These are phyloP conservation scores for Eremomyces bilateralis DNA, from an alignment of 495 filamentous ascomycete species.

Conservation along the genomic window DNA sequence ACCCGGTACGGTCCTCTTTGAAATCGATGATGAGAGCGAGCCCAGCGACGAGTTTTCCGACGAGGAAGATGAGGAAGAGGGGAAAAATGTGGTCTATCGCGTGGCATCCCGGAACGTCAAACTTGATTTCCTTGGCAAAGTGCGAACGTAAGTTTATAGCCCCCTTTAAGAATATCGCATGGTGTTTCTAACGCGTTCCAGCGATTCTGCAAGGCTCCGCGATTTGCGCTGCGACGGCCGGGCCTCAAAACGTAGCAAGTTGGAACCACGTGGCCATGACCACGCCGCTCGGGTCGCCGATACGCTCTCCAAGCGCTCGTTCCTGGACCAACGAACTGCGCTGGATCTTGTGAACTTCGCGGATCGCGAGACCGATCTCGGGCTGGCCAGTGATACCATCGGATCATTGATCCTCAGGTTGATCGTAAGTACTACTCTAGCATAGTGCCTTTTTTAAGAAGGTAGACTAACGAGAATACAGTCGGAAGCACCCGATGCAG, in stretches of 20 bases:
- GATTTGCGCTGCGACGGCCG: too few species aligned
- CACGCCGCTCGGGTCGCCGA: slow-evolving; percentile 4
- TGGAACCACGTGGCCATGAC: slow-evolving; percentile 4
- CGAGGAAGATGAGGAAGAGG: slow-evolving; percentile 23
- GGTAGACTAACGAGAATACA: slow-evolving; percentile 14
- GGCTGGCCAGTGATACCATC: slow-evolving; percentile 10
- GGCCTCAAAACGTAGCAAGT: slow-evolving; percentile 7
- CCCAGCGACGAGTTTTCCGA: slow-evolving; percentile 2
- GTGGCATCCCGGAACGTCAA: slow-evolving; percentile 55
- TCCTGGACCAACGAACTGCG: slow-evolving; percentile 31
- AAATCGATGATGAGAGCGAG: too few species aligned
- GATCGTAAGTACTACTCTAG: slow-evolving; percentile 13
- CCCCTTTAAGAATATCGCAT: not conserved
- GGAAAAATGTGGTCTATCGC: slow-evolving; percentile 37
- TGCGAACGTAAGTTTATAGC: slow-evolving; percentile 14
- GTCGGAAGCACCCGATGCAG: slow-evolving; percentile 16
- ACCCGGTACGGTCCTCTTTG: not conserved
- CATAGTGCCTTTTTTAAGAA: slow-evolving; percentile 5
- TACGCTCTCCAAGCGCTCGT: slow-evolving; percentile 9
- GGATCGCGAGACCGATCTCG: slow-evolving; percentile 14
- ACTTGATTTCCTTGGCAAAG: slow-evolving; percentile 48
- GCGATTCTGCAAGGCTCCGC: too few species aligned
- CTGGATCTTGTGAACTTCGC: slow-evolving; percentile 31
- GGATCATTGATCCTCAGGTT: slow-evolving; percentile 13
- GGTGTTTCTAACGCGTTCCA: slow-evolving; percentile 3